These are phyloP conservation scores for Candida nonsorbophila DNA, from an alignment of 805 yeast genomes.

Conservation along the genomic window DNA sequence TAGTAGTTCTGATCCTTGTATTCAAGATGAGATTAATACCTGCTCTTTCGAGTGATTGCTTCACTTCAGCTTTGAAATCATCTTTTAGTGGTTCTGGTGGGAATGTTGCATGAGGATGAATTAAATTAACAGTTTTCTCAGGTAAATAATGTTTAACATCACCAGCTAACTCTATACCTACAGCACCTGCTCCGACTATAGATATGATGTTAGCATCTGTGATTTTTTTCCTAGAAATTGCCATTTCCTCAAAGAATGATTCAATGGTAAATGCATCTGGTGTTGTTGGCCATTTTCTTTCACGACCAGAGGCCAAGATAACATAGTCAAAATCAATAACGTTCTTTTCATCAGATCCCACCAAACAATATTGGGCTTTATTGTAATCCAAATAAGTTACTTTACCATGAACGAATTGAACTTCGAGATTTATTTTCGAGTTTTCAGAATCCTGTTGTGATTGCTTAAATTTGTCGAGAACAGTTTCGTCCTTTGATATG, in stretches of 20 bases:
- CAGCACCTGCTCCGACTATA: conserved; percentile 44
- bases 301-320: conserved; percentile 45
- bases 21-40: conserved; percentile 25
- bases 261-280: conserved; percentile 39
- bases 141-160: conserved; percentile 30
- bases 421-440: conserved; percentile 3
- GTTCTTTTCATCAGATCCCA: conserved; percentile 1
- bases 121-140: conserved; percentile 26
- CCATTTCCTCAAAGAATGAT: conserved; percentile 40
- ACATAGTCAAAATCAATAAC: conserved; percentile 40
- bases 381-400: conserved; percentile 19
- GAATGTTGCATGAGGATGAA: conserved; percentile 30
- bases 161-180: conserved; percentile 39
- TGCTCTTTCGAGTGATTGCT: conserved; percentile 19
- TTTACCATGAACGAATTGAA: conserved; percentile 27
- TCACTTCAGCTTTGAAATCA: conserved; percentile 21
- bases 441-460: conserved; percentile 4
- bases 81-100: conserved; percentile 34
- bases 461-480: conserved; percentile 10
- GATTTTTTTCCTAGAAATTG: conserved; percentile 22
- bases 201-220: conserved; percentile 27
- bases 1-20: conserved; percentile 18
- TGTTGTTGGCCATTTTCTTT: conserved; percentile 50
- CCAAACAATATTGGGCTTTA: conserved; percentile 21
- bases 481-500: conserved; percentile 17